Evolutionary conservation across 1,284 basidiomycete species (phyloP), one percentile per base, ranked within the genome.

Genomic region (Clitocybe nebularis): DNA sequence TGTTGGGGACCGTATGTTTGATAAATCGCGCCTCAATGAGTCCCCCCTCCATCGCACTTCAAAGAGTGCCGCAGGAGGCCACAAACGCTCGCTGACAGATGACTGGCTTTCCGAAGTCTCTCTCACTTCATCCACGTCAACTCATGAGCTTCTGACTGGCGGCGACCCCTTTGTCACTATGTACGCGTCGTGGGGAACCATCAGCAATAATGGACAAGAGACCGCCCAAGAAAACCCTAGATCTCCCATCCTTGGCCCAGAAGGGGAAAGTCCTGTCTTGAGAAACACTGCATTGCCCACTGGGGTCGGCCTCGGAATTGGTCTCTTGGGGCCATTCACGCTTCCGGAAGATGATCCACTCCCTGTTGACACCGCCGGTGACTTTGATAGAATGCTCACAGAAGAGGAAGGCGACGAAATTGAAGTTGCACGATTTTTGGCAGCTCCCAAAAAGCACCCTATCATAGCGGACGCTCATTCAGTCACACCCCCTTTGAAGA

Each of bases 251-350:
- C 65, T 70, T 22, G 65, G 59, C 25, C 62, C 68, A 13, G 73
- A 70, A 39, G 54, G 55, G 16, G 81, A 81, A 45, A 82, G 80
- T 45, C 81, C 81, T n/a, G 72, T 82, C 7, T 55, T 83, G 39
- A 66, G 79, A 45, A 73, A 68, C 47, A 59, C 61, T 30, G 56
- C 66, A 39, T 52, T 65, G 26, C 52, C 62, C 14, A 58, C 65
- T 25, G 60, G 61, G 2, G 62, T 64, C 21, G 70, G 71, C 9
- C 62, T 76, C 26, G 75, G 74, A 14, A 67, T 79, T 47, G 74
- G 74, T 10, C 63, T 81, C 36, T 64, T 81, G 53, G 76, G 72
- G 40, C 71, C 80, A 3, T 81, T 82, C 51, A 63, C 57, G 9
- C 58, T 72, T 34, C 57, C 65, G n/a, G 57, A 60, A 39, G 53